Evolutionary conservation across 176 grass and related monocot species (phyloP), one percentile per base, ranked within the genome.

Genomic region (Oryza australiensis): DNA sequence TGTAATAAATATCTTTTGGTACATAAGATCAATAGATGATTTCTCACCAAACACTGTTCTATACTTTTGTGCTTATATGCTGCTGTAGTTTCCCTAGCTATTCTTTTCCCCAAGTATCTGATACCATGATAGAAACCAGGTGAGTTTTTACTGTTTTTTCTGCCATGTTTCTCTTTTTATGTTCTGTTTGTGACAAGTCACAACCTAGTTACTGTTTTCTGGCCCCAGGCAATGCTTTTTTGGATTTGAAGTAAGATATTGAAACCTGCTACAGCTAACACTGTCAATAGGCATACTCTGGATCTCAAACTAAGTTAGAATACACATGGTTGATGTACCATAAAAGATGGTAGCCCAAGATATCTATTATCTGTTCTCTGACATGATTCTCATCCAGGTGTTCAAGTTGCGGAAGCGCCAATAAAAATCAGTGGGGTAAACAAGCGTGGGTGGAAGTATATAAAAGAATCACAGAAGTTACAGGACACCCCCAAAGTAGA

Each of bases 361-460:
- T 72, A 60, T 71, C 3, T 87, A 16, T 42, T 6, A 55, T 86
- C 37, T 11, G 12, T 42, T 86, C 63, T 63, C 18, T 86, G 66
- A 85, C 57, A 7, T 20, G 67, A 26, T 68, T 81, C 26, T 66
- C 75, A 67, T 88, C 5, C 80, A 95, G 90, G 85, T 66, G 82
- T 84, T 5, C 93, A 80, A 84, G 87, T 72, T 1, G 79, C 86
- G 4, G 87, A 88, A 6, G 26, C 73, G 18, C 87, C 90, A 55
- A 88, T 74, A 72, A 90, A 45, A 82, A 90, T 95, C 48, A 92
- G 93, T 27, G 87, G 93, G 29, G 87, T 95, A 48, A 95, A 95
- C 77, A 95, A 92, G 53, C 83, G 85, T 40, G 93, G 90, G 14
- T 95, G 93, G 93, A 92, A 88, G 83, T 92, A 95, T 67, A 83